Evolutionary conservation across 495 filamentous ascomycete genomes (phyloP).

Genomic region (Xylaria bambusicola): DNA sequence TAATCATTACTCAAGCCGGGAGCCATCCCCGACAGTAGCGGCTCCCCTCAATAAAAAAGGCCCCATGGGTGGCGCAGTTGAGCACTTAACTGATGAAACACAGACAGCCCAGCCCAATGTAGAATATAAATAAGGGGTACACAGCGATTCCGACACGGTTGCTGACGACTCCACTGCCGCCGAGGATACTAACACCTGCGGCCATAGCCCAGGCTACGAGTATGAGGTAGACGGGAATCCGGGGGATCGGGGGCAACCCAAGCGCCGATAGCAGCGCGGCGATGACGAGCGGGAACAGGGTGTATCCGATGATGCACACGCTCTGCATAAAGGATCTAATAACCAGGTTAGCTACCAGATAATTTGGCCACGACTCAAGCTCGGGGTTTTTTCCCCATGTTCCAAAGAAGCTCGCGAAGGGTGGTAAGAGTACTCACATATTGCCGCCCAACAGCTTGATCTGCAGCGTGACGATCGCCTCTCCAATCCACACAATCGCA

Average conservation of each 20-base stretch:
- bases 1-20: neutral
- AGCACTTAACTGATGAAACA: constrained; percentile 84
- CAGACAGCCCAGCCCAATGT: constrained; percentile 86
- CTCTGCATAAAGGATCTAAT: constrained; percentile 95
- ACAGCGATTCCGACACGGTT: constrained; percentile 95
- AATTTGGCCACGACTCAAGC: neutral
- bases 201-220: constrained; percentile 90
- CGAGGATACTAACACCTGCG: constrained; percentile 92
- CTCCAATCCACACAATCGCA: constrained; percentile 92
- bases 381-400: neutral
- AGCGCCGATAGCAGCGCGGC: constrained; percentile 87
- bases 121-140: constrained; percentile 95
- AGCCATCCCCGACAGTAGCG: neutral
- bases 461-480: constrained; percentile 96
- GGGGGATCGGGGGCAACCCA: constrained; percentile 68
- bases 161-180: constrained; percentile 90
- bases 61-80: constrained; percentile 22
- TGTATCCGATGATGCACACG: constrained; percentile 97
- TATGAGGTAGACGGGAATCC: constrained; percentile 87
- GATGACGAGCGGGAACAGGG: constrained; percentile 96
- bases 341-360: constrained; percentile 7
- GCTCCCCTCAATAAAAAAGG: too few relatives aligned
- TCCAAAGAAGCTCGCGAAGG: neutral
- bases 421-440: constrained; percentile 66
- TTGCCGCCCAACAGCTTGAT: constrained; percentile 96